These are phyloP conservation scores for Metroxylon sagu DNA, from an alignment of 176 grass and related monocot genomes.

Conservation along the genomic window DNA sequence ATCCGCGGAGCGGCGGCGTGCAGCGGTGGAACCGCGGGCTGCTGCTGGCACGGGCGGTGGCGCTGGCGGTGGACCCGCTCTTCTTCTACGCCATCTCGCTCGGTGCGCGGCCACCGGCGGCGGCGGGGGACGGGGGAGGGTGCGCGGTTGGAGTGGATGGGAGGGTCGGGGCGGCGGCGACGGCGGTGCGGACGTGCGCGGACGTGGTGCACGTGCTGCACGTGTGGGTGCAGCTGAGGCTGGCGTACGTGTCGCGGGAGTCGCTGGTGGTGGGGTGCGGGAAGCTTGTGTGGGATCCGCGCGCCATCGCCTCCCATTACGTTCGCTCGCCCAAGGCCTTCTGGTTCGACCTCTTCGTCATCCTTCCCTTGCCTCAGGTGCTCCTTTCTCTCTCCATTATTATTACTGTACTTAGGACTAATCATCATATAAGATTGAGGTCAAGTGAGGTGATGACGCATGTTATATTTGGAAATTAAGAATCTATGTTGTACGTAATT, in stretches of 20 bases:
- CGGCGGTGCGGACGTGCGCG: slow-evolving; percentile 55
- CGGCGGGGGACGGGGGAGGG: not conserved
- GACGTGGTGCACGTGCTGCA: slow-evolving; percentile 62
- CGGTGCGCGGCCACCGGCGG: slow-evolving; percentile 23
- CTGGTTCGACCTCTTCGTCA: slow-evolving; percentile 92
- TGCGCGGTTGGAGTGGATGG: slow-evolving; percentile 37
- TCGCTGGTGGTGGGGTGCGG: slow-evolving; percentile 91
- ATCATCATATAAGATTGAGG: too few species aligned
- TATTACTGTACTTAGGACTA: too few species aligned
- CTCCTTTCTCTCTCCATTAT: too few species aligned
- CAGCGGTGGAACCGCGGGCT: slow-evolving; percentile 82
- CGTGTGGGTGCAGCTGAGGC: slow-evolving; percentile 79
- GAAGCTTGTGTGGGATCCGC: slow-evolving; percentile 94
- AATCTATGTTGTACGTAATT: too few species aligned
- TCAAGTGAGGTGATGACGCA: too few species aligned
- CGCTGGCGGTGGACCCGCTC: slow-evolving; percentile 76
- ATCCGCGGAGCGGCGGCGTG: slow-evolving; percentile 73
- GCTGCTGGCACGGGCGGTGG: slow-evolving; percentile 62
- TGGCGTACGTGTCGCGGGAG: slow-evolving; percentile 90
- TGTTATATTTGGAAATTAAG: too few species aligned
- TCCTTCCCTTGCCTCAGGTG: slow-evolving; percentile 90
- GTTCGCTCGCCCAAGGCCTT: slow-evolving; percentile 51
- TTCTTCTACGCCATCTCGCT: slow-evolving; percentile 93
- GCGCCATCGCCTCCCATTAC: slow-evolving; percentile 73
- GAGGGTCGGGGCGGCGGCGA: slow-evolving; percentile 41